phyloP scores from a whole-genome alignment of 2,329 filamentous ascomycete genomes.

The Clarireedia monteithiana region DNA sequence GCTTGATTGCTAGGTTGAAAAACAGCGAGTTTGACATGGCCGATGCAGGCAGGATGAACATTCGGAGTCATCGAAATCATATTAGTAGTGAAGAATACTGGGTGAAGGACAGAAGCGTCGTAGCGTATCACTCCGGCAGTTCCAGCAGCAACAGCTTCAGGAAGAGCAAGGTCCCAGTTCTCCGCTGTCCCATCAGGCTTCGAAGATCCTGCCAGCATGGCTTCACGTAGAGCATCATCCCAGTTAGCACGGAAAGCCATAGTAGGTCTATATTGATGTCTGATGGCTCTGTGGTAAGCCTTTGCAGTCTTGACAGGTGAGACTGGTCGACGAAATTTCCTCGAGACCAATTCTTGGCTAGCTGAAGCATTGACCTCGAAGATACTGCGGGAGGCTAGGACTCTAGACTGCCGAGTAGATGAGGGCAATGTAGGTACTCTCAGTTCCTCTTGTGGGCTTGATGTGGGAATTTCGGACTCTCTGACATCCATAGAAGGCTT shows the following conservation, averaged over 20 bases:
- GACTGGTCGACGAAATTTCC: constrained; percentile 5
- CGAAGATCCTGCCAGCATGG: constrained; percentile 16
- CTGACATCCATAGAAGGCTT: not conserved
- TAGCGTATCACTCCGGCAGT: constrained; percentile 1
- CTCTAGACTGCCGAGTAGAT: constrained; percentile 21
- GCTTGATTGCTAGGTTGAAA: no score
- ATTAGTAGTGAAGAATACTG: constrained; percentile 12
- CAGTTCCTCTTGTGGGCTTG: not conserved
- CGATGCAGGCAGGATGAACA: constrained; percentile 14
- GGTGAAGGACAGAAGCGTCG: constrained; percentile 12
- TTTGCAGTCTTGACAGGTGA: not conserved
- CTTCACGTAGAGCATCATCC: constrained; percentile 22
- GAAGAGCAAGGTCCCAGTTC: constrained; percentile 17
- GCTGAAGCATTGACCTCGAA: constrained; percentile 17
- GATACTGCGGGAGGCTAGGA: constrained; percentile 20
- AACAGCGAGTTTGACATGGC: constrained; percentile 1
- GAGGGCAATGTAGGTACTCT: constrained; percentile 3
- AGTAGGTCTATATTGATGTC: constrained; percentile 14
- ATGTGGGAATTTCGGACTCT: not conserved
- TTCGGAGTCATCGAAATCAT: not conserved
- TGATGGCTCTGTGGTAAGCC: constrained; percentile 10
- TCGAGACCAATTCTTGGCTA: constrained; percentile 1
- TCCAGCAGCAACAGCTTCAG: constrained; percentile 10
- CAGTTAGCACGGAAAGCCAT: constrained; percentile 16
- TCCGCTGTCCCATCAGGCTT: constrained; percentile 2